Evolutionary conservation across 305 asterid genomes (phyloP).

Genomic region (Solanum hybrid): DNA sequence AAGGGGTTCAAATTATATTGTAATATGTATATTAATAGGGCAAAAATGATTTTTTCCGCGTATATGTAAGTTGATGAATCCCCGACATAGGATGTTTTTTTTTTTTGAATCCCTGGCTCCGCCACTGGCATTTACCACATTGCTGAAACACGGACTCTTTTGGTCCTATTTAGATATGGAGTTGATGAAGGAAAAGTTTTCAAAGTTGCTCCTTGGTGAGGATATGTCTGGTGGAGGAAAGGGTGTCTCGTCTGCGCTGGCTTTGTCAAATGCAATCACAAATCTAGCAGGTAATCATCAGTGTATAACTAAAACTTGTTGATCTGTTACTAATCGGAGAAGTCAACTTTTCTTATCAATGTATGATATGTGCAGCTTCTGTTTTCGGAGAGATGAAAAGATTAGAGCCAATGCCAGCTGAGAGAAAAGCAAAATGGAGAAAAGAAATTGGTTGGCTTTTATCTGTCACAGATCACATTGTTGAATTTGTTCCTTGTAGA

Average conservation of each 20-base stretch:
- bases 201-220: slow-evolving; percentile 38
- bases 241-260: slow-evolving; percentile 83
- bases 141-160: background rate
- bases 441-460: slow-evolving; percentile 41
- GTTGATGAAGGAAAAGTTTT: background rate
- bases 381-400: slow-evolving; percentile 68
- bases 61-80: background rate
- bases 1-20: background rate
- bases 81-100: background rate
- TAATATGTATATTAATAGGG: background rate
- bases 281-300: slow-evolving; percentile 57
- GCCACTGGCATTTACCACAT: background rate
- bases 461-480: slow-evolving; percentile 34
- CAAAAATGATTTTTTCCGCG: background rate
- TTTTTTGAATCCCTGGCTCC: background rate
- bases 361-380: slow-evolving; percentile 42
- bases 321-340: background rate
- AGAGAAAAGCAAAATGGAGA: slow-evolving; percentile 55
- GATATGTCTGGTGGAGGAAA: slow-evolving; percentile 96
- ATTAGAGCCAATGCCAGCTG: slow-evolving; percentile 73
- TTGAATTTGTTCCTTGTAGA: slow-evolving; percentile 49
- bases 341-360: background rate
- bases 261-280: slow-evolving; percentile 81
- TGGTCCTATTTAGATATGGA: background rate
- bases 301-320: background rate